A percentile compares a stretch with the other conserved stretches of the same genome.
Evolutionary conservation across 2,329 filamentous ascomycete species (phyloP).

Genomic region (Aspergillus chevalieri): DNA sequence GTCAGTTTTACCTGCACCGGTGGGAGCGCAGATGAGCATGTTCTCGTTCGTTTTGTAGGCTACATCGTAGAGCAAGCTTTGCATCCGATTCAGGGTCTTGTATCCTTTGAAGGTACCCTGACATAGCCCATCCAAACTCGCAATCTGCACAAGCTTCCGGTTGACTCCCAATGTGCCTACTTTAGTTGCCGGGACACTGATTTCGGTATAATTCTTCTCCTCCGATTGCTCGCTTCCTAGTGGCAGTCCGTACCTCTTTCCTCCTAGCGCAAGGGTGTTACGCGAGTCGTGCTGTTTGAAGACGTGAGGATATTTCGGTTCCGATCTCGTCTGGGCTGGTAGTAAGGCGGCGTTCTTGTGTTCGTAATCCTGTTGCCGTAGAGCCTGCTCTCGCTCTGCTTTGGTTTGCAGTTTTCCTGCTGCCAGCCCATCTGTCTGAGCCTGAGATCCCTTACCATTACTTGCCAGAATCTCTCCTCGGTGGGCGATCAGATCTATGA

Average conservation of each 20-base stretch:
- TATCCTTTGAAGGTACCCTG: conserved; percentile 90
- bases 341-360: conserved; percentile 74
- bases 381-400: conserved; percentile 69
- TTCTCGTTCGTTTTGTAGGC: conserved; percentile 96
- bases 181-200: conserved; percentile 73
- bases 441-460: conserved; percentile 23
- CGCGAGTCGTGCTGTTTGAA: conserved; percentile 79
- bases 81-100: conserved; percentile 92
- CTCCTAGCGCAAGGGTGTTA: conserved; percentile 73
- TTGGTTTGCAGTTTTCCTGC: conserved; percentile 61
- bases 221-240: conserved; percentile 66
- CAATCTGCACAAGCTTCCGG: conserved; percentile 70
- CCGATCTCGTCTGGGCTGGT: conserved; percentile 62
- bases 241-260: conserved; percentile 77
- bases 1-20: conserved; percentile 97
- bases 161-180: conserved; percentile 67
- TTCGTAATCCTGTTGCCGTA: conserved; percentile 68
- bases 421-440: conserved; percentile 40
- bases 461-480: conserved; percentile 59
- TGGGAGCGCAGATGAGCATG: conserved; percentile 97
- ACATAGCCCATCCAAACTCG: conserved; percentile 82
- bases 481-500: conserved; percentile 81
- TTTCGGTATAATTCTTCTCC: conserved; percentile 78
- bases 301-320: conserved; percentile 83
- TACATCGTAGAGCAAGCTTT: conserved; percentile 90